Base-by-base conservation (phyloP, 768 basidiomycete species). In the Lentinula raphanica region DNA sequence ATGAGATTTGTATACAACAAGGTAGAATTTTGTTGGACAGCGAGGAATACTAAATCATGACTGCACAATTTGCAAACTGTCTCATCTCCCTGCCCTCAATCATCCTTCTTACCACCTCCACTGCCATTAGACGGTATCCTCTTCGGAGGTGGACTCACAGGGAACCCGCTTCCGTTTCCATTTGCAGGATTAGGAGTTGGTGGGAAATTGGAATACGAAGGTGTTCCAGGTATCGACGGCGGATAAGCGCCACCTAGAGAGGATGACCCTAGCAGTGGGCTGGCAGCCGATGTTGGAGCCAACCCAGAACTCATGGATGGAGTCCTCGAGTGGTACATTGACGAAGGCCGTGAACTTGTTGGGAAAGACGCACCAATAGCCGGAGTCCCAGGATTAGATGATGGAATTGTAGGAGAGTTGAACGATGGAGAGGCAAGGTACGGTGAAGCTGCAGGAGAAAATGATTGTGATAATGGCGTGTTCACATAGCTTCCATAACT, bases 381-480 rank as follows among this genome's bases (percentile, higher is more conserved):
- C 8, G 63, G 63, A 9, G 51, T 58, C 6, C 36, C 54, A 58
- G 54, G 64, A 23, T 56, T 56, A 5, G 60, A 65, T 58, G 23
- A 62, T 13, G 57, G 54, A 53, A 56, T 44, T 39, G 21, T 28
- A n/a, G 39, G 67, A 51, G 19, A 59, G 49, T 17, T 35, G 60
- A 46, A 63, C 54, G 57, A 46, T 42, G 51, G 63, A 35, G 61
- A 60, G 42, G 59, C 60, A 40, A 69, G 60, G 60, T 69, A 74
- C n/a, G 73, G 72, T 8, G 71, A 72, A 19, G 64, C 49, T 13
- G 49, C 55, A 49, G 27, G 65, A 62, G 21, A 63, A 54, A 35
- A 58, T 58, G 64, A 65, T 71, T 25, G 63, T 63, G 70, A 62
- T 35, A 69, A 65, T 1, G 74, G 77, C 13, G 71, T 74, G 44